Percentiles rank a stretch among this genome's conserved stretches.
Evolutionary conservation across 805 yeast genomes (phyloP).

Genomic region (Danielozyma ontarioensis): DNA sequence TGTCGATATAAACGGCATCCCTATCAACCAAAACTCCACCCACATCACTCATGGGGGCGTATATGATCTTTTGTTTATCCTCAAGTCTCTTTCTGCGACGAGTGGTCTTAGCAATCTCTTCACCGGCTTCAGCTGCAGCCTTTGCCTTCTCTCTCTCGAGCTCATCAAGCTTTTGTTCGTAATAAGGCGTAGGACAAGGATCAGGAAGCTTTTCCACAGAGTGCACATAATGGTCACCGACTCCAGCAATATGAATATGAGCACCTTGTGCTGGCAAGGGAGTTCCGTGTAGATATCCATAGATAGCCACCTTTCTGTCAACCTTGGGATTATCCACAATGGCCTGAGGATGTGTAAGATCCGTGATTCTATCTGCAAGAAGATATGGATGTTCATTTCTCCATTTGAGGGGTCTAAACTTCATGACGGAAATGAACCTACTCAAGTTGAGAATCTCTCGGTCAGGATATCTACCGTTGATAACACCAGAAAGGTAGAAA

Average conservation of each 20-base stretch:
- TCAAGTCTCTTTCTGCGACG: constrained; percentile 85
- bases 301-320: constrained; percentile 85
- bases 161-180: constrained; percentile 80
- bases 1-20: constrained; percentile 94
- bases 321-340: constrained; percentile 75
- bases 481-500: constrained; percentile 89
- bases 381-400: constrained; percentile 96
- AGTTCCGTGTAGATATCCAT: constrained; percentile 94
- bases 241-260: constrained; percentile 89
- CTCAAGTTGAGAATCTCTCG: constrained; percentile 89
- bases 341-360: constrained; percentile 84
- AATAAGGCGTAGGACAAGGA: constrained; percentile 97
- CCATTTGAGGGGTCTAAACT: constrained; percentile 98
- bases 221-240: constrained; percentile 79
- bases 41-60: constrained; percentile 99
- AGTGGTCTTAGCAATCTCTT: constrained; percentile 44
- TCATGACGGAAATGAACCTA: constrained; percentile 93
- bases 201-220: constrained; percentile 88
- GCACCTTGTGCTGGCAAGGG: constrained; percentile 67
- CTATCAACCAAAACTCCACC: constrained; percentile 96
- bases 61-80: constrained; percentile 87
- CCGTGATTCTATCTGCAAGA: constrained; percentile 86
- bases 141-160: constrained; percentile 68
- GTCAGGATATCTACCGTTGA: constrained; percentile 97
- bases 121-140: constrained; percentile 58